phyloP scores from a whole-genome alignment of 1,139 yeast genomes.

The Spathaspora sp. region DNA sequence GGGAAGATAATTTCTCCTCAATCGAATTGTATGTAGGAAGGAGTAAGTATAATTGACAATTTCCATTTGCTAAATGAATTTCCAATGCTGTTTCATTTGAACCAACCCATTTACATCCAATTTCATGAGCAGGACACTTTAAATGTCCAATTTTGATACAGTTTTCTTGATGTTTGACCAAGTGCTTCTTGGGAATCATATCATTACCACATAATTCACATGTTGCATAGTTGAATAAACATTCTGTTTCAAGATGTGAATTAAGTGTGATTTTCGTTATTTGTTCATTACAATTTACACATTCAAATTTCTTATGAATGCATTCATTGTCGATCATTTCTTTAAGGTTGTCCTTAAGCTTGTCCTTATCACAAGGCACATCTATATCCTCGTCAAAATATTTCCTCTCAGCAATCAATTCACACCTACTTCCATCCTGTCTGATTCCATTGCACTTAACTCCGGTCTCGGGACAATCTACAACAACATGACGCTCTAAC shows the following conservation, averaged over 20 bases:
- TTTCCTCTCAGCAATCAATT: constrained; percentile 14
- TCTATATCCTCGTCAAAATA: constrained; percentile 9
- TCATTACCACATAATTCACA: constrained; percentile 44
- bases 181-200: constrained; percentile 35
- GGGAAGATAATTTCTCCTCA: constrained; percentile 18
- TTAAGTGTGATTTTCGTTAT: constrained; percentile 32
- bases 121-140: constrained; percentile 40
- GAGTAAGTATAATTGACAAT: constrained; percentile 34
- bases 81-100: constrained; percentile 39
- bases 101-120: constrained; percentile 45
- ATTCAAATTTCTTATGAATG: constrained; percentile 36
- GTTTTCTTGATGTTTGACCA: constrained; percentile 35
- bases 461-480: constrained; percentile 53
- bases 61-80: constrained; percentile 32
- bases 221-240: constrained; percentile 38
- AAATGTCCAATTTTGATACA: constrained; percentile 34
- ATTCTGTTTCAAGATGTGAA: constrained; percentile 38
- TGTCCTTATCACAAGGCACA: neutral
- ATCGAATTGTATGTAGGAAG: constrained; percentile 29
- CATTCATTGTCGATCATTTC: constrained; percentile 18
- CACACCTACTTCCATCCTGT: constrained; percentile 9
- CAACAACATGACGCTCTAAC: constrained; percentile 49
- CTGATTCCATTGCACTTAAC: constrained; percentile 43
- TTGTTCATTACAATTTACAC: constrained; percentile 38
- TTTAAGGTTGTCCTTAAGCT: neutral